These are phyloP conservation scores for Arachis monticola DNA, from an alignment of 331 rosid genomes.

Conservation along the genomic window DNA sequence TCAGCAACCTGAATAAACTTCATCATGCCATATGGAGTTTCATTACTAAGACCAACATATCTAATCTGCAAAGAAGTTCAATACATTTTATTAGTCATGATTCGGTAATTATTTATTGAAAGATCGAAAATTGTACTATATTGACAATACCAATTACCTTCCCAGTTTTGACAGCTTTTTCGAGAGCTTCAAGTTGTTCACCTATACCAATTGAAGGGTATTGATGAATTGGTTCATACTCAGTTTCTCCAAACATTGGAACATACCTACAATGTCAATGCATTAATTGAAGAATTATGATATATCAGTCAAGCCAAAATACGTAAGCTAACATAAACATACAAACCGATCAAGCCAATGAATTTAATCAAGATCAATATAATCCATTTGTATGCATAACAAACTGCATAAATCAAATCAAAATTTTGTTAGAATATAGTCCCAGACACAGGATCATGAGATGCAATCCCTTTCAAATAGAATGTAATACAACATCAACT, in stretches of 20 bases:
- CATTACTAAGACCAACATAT: constrained; percentile 86
- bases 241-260: constrained; percentile 94
- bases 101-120: constrained; percentile 10
- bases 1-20: constrained; percentile 79
- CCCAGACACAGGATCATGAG: constrained; percentile 1
- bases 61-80: constrained; percentile 62
- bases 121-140: constrained; percentile 25
- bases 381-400: constrained; percentile 71
- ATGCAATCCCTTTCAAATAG: constrained; percentile 21
- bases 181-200: constrained; percentile 81
- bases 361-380: constrained; percentile 90
- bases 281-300: constrained; percentile 20
- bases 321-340: constrained; percentile 39
- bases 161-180: constrained; percentile 67
- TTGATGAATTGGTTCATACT: constrained; percentile 71
- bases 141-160: constrained; percentile 55
- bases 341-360: constrained; percentile 99
- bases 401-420: constrained; percentile 61
- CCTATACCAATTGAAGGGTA: constrained; percentile 64
- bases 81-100: constrained; percentile 12
- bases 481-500: constrained; percentile 3
- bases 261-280: constrained; percentile 62
- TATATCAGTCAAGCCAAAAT: neutral
- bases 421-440: constrained; percentile 34
- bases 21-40: constrained; percentile 93